Evolutionary conservation across 2,329 filamentous ascomycete species (phyloP), one percentile per base, ranked within the genome.

Genomic region (Fusarium sp.): DNA sequence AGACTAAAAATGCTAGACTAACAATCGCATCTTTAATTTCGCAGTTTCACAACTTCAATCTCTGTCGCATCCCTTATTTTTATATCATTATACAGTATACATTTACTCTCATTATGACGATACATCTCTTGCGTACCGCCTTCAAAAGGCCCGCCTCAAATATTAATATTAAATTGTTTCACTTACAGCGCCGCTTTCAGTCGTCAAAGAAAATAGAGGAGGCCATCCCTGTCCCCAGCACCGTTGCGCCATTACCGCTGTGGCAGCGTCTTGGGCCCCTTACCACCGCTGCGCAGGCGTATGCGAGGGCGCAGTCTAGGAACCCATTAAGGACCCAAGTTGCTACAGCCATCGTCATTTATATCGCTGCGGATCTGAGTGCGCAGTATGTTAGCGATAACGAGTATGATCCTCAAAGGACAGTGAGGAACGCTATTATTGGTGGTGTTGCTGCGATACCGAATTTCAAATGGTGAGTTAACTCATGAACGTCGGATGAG

Each of bases 281-380:
- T 57, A 88, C 87, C 4, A 81, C 81, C 34, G 80, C 82, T 0
- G 85, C 84, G 22, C 79, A 85, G 69, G 85, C 85, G 0, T 97
- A 96, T 77, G 90, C 87, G 18, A 86, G 90, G 24, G 87, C 90
- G 48, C 94, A 97, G 81, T 83, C 88, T 54, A 86, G 87, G 52
- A 84, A 90, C 52, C 94, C 95, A 0, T 92, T 93, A 76, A 81
- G 86, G n/a, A 97, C 93, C 12, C 94, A 98, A 82, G 79, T 97
- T 65, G 84, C 86, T 70, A 94, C 88, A 73, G 90, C 92, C 44
- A 80, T 97, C 47, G 84, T 93, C 41, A 93, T 97, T 63, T 97
- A 94, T 77, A 85, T 94, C 41, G 86, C 88, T 52, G 93, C 92
- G 11, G 94, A 97, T 79, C 71, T 96, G 57, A 90, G 89, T 46